A percentile compares a stretch with the other conserved stretches of the same genome.
phyloP scores from a whole-genome alignment of 768 basidiomycete genomes.

The Sutorius australiensis region DNA sequence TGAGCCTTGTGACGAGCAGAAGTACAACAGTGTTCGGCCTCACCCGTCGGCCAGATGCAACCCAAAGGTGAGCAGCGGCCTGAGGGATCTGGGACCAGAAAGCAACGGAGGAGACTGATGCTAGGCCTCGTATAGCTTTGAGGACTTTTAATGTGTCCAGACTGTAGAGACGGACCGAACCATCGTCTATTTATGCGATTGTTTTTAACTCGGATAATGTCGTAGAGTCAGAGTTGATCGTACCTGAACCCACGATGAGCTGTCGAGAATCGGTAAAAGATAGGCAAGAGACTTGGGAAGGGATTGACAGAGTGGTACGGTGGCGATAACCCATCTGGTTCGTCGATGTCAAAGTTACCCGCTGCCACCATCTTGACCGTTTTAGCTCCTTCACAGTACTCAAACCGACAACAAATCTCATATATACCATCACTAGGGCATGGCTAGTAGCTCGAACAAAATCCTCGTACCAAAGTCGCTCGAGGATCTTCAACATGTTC shows the following conservation, averaged over 20 bases:
- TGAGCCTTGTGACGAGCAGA: not conserved
- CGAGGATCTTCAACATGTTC: conserved; percentile 51
- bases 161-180: conserved; percentile 63
- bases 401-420: not conserved
- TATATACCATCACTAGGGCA: not conserved
- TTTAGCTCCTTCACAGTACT: not conserved
- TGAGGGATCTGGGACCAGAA: conserved; percentile 40
- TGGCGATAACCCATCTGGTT: conserved; percentile 10
- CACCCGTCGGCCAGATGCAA: conserved; percentile 63
- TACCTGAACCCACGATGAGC: conserved; percentile 64
- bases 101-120: conserved; percentile 61
- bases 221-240: conserved; percentile 3
- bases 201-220: not conserved
- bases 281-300: conserved; percentile 52
- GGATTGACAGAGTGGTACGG: conserved; percentile 35
- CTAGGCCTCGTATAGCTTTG: conserved; percentile 58
- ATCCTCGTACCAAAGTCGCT: conserved; percentile 45
- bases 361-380: no score
- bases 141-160: conserved; percentile 55
- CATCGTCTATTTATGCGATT: conserved; percentile 51
- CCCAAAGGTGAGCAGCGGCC: conserved; percentile 49
- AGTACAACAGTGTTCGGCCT: not conserved
- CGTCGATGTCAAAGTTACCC: not conserved
- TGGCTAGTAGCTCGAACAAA: conserved; percentile 18
- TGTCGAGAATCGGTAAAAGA: conserved; percentile 45